Evolutionary conservation across 805 yeast genomes (phyloP).

Genomic region (Myxozyma nipponensis): DNA sequence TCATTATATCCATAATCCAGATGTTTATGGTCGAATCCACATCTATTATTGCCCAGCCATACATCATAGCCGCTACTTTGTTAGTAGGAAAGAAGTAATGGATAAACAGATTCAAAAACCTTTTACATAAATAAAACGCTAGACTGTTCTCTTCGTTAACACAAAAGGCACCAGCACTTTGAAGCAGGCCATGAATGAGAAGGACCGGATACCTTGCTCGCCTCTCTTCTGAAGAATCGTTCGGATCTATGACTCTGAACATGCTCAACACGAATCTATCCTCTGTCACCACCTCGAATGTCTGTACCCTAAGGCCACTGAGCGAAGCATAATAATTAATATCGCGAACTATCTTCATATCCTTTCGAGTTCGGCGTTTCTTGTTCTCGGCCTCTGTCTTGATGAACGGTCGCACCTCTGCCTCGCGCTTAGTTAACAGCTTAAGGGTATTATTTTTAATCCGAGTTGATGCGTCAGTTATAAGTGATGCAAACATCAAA

Average conservation of each 20-base stretch:
- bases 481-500: slow-evolving; percentile 13
- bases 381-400: slow-evolving; percentile 17
- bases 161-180: slow-evolving; percentile 79
- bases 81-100: not conserved
- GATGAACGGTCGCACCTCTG: slow-evolving; percentile 15
- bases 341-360: slow-evolving; percentile 46
- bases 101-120: slow-evolving; percentile 11
- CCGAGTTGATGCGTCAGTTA: not conserved
- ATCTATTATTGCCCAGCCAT: slow-evolving; percentile 88
- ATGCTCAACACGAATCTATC: slow-evolving; percentile 77
- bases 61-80: slow-evolving; percentile 64
- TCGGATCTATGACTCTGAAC: slow-evolving; percentile 57
- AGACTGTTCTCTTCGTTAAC: slow-evolving; percentile 79
- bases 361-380: slow-evolving; percentile 33
- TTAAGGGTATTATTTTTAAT: not conserved
- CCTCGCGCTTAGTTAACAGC: not conserved
- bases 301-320: slow-evolving; percentile 56
- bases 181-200: slow-evolving; percentile 80
- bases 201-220: slow-evolving; percentile 57
- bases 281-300: slow-evolving; percentile 58
- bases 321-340: slow-evolving; percentile 65
- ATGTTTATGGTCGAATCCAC: slow-evolving; percentile 78
- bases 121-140: slow-evolving; percentile 51
- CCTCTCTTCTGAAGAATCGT: slow-evolving; percentile 34
- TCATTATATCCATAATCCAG: slow-evolving; percentile 43